Evolutionary conservation across 2,329 filamentous ascomycete species (phyloP).

Genomic region (Xylaria sp.): DNA sequence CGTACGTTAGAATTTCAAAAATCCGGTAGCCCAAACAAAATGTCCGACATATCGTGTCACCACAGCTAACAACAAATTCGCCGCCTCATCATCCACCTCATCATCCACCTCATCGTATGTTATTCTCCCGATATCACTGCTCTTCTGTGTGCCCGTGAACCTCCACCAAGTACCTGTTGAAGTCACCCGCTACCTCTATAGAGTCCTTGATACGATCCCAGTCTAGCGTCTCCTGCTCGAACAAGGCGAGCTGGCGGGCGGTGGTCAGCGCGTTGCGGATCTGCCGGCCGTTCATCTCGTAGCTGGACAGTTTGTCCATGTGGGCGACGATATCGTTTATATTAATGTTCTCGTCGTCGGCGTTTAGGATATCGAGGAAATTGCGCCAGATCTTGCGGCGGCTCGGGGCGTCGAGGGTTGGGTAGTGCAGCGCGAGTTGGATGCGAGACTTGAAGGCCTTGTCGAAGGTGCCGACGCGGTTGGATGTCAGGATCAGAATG

Average conservation of each 20-base stretch:
- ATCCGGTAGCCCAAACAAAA: too few species aligned
- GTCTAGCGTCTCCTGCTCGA: conserved; percentile 16
- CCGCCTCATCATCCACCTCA: too few species aligned
- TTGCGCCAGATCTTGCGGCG: conserved; percentile 31
- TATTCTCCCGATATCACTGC: conserved; percentile 9
- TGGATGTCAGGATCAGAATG: conserved; percentile 31
- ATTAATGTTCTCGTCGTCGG: conserved; percentile 3
- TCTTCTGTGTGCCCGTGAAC: conserved; percentile 15
- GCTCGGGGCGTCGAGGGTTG: conserved; percentile 7
- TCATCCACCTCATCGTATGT: not conserved
- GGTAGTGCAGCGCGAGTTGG: conserved; percentile 32
- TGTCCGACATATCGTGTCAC: too few species aligned
- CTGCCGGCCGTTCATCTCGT: conserved; percentile 30
- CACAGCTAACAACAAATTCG: too few species aligned
- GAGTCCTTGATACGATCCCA: conserved; percentile 14
- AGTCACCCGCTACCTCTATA: conserved; percentile 11
- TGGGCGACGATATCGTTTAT: conserved; percentile 16
- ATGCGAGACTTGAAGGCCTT: conserved; percentile 36
- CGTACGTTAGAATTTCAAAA: too few species aligned
- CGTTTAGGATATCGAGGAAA: conserved; percentile 13
- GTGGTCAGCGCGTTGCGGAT: conserved; percentile 26
- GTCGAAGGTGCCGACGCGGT: conserved; percentile 32
- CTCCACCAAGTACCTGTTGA: conserved; percentile 3
- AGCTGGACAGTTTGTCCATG: conserved; percentile 9
- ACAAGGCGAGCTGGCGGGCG: conserved; percentile 11